These are phyloP conservation scores for Penicillium rolfsii DNA, from an alignment of 2,329 filamentous ascomycete genomes.

Conservation along the genomic window DNA sequence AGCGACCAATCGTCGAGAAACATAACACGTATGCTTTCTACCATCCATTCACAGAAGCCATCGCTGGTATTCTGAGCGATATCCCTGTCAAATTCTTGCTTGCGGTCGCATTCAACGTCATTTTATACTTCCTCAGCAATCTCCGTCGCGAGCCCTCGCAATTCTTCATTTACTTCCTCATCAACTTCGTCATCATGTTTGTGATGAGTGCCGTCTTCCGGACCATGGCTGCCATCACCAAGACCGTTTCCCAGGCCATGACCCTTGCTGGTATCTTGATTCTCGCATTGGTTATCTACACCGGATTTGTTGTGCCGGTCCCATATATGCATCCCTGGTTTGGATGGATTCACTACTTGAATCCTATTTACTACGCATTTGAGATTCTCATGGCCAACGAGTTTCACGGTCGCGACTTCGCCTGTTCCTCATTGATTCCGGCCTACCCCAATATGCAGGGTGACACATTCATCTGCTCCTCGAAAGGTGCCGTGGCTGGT, in stretches of 20 bases:
- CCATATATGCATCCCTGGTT: slow-evolving; percentile 75
- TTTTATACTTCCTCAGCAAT: slow-evolving; percentile 84
- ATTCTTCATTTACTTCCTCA: slow-evolving; percentile 85
- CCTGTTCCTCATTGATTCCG: slow-evolving; percentile 53
- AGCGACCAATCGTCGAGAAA: slow-evolving; percentile 35
- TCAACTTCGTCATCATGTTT: slow-evolving; percentile 72
- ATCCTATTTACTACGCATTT: slow-evolving; percentile 79
- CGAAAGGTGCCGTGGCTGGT: slow-evolving; percentile 61
- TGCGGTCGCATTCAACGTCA: slow-evolving; percentile 73
- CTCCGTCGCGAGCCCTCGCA: slow-evolving; percentile 70
- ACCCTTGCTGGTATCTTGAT: slow-evolving; percentile 56
- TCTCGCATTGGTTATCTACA: slow-evolving; percentile 49
- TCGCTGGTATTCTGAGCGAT: slow-evolving; percentile 28
- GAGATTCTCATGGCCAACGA: slow-evolving; percentile 83
- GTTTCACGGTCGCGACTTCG: slow-evolving; percentile 67
- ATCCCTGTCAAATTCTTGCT: slow-evolving; percentile 78
- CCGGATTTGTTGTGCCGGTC: slow-evolving; percentile 49
- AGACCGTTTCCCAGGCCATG: slow-evolving; percentile 63
- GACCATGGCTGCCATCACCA: slow-evolving; percentile 72
- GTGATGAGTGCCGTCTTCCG: slow-evolving; percentile 85
- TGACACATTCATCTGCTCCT: slow-evolving; percentile 57
- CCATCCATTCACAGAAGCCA: slow-evolving; percentile 29
- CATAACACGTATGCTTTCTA: slow-evolving; percentile 37
- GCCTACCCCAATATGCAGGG: slow-evolving; percentile 44
- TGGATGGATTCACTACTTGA: slow-evolving; percentile 78